Percentiles rank a stretch among this genome's conserved stretches.
Conservation (phyloP, 148 eudicot species). For the Rhododendron kiyosumense region DNA sequence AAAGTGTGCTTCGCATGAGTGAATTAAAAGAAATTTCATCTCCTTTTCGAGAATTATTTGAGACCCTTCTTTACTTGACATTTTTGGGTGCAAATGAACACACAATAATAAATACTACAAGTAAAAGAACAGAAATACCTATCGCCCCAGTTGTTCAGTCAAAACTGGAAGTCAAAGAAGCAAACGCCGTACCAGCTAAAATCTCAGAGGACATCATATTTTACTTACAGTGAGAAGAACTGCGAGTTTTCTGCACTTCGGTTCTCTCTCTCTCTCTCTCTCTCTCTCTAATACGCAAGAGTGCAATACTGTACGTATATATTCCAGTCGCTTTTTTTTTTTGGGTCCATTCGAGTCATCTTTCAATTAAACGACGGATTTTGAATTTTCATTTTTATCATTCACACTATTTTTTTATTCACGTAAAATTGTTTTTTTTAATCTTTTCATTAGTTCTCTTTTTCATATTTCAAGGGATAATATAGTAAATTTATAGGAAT, state of each 20-base stretch:
- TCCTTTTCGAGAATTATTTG: not conserved
- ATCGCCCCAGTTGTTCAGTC: not conserved
- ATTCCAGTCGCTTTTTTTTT: not conserved
- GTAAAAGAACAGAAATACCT: not conserved
- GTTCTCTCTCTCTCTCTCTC: not conserved
- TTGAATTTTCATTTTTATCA: no score
- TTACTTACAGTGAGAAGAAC: not conserved
- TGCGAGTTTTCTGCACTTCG: not conserved
- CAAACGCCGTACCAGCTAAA: not conserved
- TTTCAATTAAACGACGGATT: no score
- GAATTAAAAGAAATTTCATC: not conserved
- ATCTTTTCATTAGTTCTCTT: not conserved
- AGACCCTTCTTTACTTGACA: not conserved
- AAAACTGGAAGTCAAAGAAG: not conserved
- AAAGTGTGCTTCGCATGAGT: not conserved
- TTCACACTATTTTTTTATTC: no score
- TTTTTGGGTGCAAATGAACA: not conserved
- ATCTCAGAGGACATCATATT: not conserved
- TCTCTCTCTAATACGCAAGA: not conserved
- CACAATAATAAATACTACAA: not conserved
- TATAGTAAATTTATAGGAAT: no score
- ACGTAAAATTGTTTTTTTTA: no score
- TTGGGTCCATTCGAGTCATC: no score
- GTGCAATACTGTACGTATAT: no score
- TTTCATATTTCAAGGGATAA: no score